Evolutionary conservation across 2,329 filamentous ascomycete genomes (phyloP).

Genomic region (Pseudogymnoascus sp.): DNA sequence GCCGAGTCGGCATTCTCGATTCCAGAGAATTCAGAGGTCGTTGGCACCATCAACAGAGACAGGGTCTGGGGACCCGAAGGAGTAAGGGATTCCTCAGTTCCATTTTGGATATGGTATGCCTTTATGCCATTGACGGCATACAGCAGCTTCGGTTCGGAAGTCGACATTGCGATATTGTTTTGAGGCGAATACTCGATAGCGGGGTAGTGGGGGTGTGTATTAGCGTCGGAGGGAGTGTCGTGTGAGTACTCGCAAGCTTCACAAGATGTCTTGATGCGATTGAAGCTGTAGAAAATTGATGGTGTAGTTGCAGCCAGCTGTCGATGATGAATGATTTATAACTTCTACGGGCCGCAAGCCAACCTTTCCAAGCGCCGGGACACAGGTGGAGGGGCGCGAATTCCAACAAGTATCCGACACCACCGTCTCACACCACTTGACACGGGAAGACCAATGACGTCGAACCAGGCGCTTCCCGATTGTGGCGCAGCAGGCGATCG

Average conservation of each 20-base stretch:
- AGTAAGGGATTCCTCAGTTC: slow-evolving; percentile 75
- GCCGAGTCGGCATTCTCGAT: slow-evolving; percentile 46
- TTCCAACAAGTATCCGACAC: background rate
- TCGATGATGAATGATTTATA: slow-evolving; percentile 4
- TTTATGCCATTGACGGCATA: slow-evolving; percentile 77
- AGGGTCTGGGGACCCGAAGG: slow-evolving; percentile 82
- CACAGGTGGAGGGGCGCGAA: background rate
- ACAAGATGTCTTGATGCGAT: background rate
- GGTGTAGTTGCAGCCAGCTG: background rate
- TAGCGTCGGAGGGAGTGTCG: background rate
- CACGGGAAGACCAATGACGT: slow-evolving; percentile 5
- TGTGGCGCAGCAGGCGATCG: slow-evolving; percentile 10
- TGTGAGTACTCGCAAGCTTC: slow-evolving; percentile 8
- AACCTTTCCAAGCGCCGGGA: slow-evolving; percentile 2
- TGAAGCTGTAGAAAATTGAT: background rate
- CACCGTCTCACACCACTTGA: slow-evolving; percentile 9
- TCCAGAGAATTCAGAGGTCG: slow-evolving; percentile 60
- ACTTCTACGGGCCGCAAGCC: background rate
- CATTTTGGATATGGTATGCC: slow-evolving; percentile 85
- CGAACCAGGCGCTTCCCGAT: background rate
- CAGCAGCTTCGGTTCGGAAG: slow-evolving; percentile 53
- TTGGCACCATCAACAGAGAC: slow-evolving; percentile 92
- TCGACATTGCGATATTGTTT: slow-evolving; percentile 1
- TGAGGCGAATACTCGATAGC: slow-evolving; percentile 2
- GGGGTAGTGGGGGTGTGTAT: slow-evolving; percentile 7